A percentile compares a stretch with the other conserved stretches of the same genome.
These are phyloP conservation scores for Candida buenavistaensis DNA, from an alignment of 1,139 yeast genomes.

Conservation along the genomic window DNA sequence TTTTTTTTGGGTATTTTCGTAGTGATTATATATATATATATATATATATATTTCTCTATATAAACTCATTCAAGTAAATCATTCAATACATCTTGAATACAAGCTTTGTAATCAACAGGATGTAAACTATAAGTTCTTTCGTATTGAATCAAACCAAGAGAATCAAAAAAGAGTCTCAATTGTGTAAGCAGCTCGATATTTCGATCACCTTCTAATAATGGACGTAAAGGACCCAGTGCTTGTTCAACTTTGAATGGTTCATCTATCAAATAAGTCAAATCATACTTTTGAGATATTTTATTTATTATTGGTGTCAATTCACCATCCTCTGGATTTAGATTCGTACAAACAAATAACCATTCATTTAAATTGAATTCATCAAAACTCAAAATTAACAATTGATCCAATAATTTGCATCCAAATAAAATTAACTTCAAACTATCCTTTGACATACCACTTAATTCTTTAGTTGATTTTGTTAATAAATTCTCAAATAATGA, in stretches of 20 bases:
- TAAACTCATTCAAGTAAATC: constrained; percentile 40
- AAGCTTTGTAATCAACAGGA: constrained; percentile 45
- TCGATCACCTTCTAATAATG: constrained; percentile 50
- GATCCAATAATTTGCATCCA: constrained; percentile 78
- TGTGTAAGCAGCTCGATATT: constrained; percentile 46
- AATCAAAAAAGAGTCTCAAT: constrained; percentile 69
- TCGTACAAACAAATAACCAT: constrained; percentile 83
- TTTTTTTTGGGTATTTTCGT: too few relatives aligned
- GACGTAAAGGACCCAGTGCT: constrained; percentile 26
- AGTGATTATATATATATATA: too few relatives aligned
- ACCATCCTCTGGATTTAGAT: constrained; percentile 52
- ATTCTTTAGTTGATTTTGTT: constrained; percentile 28
- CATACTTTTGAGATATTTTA: constrained; percentile 44
- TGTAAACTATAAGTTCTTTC: constrained; percentile 68
- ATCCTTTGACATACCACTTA: constrained; percentile 32
- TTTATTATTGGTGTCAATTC: constrained; percentile 44
- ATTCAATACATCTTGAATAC: constrained; percentile 52
- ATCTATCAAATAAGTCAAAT: constrained; percentile 35
- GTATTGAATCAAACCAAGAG: constrained; percentile 67
- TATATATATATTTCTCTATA: too few relatives aligned
- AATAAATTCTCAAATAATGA: constrained; percentile 47
- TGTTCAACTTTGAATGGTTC: constrained; percentile 29
- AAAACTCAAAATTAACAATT: constrained; percentile 59
- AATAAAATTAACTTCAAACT: constrained; percentile 49
- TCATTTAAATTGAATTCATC: constrained; percentile 83